Base-by-base conservation (phyloP, 2,329 filamentous ascomycete genomes). In the Pseudocercospora pini-densiflorae region DNA sequence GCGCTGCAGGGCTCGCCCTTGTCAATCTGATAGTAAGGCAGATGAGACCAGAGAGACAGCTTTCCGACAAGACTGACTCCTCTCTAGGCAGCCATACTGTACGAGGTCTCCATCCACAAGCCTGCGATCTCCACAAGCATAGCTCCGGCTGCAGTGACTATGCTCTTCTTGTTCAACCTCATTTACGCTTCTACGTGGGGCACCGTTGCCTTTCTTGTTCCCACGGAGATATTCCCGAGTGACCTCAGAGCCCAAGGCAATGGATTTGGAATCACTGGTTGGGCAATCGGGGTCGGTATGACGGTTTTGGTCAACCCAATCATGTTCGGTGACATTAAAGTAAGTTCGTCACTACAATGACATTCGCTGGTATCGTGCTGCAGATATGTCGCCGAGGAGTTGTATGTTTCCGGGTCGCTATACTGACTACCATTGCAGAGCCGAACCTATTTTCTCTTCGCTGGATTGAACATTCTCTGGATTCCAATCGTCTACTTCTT, bases 191-290 rank as follows among this genome's bases (percentile, higher is more conserved):
- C 84, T 0, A 84, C 84, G 6, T 84, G 81, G 81, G 80, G 81
- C 40, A 83, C 81, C 1, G 79, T 82, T 2, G 82, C 83, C 2
- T 86, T 84, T 69, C 75, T 85, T 6, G 73, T 85, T 3, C 83
- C 83, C 36, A 83, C 85, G 0, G 86, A 88, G 73, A 86, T 88
- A 64, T 88, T 85, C 76, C 82, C 86, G 0, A 84, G 81, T 16
- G 83, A 85, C 51, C 81, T 88, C 60, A 81, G 86, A 23, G 85
- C 86, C n/a, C 84, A 87, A 72, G 87, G 86, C 7, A 86, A 87
- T 71, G 85, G 84, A 7, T 87, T 88, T 68, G 84, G 83, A 19
- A 86, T 88, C 65, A 84, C 84, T 1, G 85, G 86, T 1, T 88
- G 86, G 86, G 85, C 86, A 19, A 81, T 87, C 64, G 86, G 85